Conservation (phyloP, 805 yeast species). For the Candida arabinofermentans region DNA sequence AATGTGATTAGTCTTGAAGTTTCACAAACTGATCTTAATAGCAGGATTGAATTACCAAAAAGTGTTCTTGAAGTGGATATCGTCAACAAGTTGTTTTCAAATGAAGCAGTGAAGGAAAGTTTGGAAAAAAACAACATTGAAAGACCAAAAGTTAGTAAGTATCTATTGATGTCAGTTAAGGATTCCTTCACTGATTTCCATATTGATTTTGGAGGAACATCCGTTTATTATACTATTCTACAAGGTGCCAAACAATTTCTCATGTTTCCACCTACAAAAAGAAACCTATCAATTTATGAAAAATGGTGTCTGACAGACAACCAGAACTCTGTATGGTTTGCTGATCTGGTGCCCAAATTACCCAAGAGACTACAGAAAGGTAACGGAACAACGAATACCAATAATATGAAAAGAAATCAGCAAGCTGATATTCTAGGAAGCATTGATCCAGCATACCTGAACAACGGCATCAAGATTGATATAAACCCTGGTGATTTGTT, state of each 20-base stretch:
- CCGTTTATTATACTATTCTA: constrained; percentile 81
- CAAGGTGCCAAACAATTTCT: constrained; percentile 73
- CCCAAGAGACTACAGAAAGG: constrained; percentile 7
- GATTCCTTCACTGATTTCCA: constrained; percentile 87
- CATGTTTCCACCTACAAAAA: constrained; percentile 71
- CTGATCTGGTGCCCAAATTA: constrained; percentile 38
- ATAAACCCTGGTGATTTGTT: constrained; percentile 63
- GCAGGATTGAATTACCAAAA: constrained; percentile 54
- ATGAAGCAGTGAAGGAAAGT: constrained; percentile 4
- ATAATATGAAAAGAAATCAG: background rate
- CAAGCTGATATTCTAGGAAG: background rate
- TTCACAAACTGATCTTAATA: constrained; percentile 49
- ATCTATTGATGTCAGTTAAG: constrained; percentile 80
- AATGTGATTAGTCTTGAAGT: constrained; percentile 84
- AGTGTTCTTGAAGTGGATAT: constrained; percentile 65
- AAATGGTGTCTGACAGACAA: constrained; percentile 68
- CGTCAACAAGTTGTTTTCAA: constrained; percentile 61
- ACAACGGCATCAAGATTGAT: constrained; percentile 32
- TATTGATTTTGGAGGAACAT: constrained; percentile 88
- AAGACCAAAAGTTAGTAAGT: constrained; percentile 63
- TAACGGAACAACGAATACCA: background rate
- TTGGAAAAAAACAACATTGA: constrained; percentile 20
- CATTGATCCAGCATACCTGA: constrained; percentile 28
- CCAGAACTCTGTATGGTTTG: constrained; percentile 64
- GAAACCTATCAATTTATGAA: constrained; percentile 57